phyloP scores from a whole-genome alignment of 495 filamentous ascomycete genomes.

The Annulohypoxylon moriforme region DNA sequence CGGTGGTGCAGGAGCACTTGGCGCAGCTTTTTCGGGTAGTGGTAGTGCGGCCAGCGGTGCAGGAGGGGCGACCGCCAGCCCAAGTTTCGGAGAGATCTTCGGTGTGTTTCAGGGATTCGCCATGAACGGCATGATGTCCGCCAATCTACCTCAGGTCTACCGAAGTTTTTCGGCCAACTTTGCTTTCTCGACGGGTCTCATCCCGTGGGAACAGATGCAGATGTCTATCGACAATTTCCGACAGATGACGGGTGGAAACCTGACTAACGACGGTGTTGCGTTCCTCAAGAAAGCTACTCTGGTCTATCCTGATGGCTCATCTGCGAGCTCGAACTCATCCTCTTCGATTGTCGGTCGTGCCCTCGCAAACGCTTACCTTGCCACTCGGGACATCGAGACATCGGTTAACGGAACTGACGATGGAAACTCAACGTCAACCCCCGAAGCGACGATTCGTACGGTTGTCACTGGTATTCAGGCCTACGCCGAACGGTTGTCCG shows the following conservation, averaged over 20 bases:
- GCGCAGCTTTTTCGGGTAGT: constrained; percentile 65
- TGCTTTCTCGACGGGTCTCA: constrained; percentile 86
- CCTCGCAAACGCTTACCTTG: constrained; percentile 58
- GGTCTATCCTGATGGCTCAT: constrained; percentile 66
- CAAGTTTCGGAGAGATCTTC: constrained; percentile 87
- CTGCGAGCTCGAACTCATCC: constrained; percentile 51
- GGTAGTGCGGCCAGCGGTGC: constrained; percentile 52
- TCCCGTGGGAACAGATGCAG: constrained; percentile 85
- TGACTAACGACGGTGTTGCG: constrained; percentile 79
- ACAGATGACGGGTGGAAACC: constrained; percentile 81
- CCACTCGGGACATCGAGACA: constrained; percentile 64
- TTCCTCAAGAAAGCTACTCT: constrained; percentile 80
- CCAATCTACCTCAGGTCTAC: constrained; percentile 87
- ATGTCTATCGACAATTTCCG: constrained; percentile 88
- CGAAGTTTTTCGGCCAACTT: constrained; percentile 92
- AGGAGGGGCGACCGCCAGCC: constrained; percentile 76
- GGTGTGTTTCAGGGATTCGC: constrained; percentile 93
- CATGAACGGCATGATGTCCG: constrained; percentile 94
- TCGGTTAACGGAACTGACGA: constrained; percentile 60
- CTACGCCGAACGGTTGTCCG: constrained; percentile 79
- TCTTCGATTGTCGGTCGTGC: constrained; percentile 64
- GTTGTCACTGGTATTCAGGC: constrained; percentile 76
- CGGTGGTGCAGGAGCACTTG: constrained; percentile 76
- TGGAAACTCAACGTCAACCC: constrained; percentile 39
- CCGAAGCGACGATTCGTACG: constrained; percentile 49